phyloP scores from a whole-genome alignment of 2,329 filamentous ascomycete genomes.

The Colletotrichum musicola region DNA sequence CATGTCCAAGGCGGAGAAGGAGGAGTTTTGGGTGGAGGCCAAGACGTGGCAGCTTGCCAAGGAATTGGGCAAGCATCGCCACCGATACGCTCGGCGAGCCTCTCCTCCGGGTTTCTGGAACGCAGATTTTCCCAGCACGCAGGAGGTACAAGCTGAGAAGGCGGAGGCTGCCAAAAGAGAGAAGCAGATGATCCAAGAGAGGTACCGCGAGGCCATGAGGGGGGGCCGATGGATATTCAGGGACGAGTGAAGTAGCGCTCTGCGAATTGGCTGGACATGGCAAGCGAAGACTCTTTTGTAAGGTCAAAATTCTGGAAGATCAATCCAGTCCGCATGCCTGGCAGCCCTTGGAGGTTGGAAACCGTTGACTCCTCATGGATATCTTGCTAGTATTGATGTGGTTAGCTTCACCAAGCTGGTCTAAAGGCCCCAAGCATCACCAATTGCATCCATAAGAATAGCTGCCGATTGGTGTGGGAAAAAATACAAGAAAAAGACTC shows the following conservation, averaged over 20 bases:
- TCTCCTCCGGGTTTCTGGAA: conserved; percentile 94
- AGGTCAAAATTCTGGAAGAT: too few relatives aligned
- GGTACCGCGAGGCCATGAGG: conserved; percentile 85
- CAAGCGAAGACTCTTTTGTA: too few relatives aligned
- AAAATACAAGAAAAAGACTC: too few relatives aligned
- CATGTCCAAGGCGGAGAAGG: conserved; percentile 72
- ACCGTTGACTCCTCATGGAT: too few relatives aligned
- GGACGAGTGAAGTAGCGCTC: conserved; percentile 71
- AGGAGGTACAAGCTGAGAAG: conserved; percentile 78
- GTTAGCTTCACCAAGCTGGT: background rate
- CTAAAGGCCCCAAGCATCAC: background rate
- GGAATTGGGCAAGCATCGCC: conserved; percentile 80
- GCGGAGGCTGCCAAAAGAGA: conserved; percentile 74
- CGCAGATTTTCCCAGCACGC: conserved; percentile 88
- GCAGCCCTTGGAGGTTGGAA: too few relatives aligned
- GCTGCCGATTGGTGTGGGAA: conserved; percentile 1
- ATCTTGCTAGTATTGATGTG: background rate
- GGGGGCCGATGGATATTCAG: conserved; percentile 84
- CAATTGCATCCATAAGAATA: background rate
- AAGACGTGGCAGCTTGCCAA: conserved; percentile 80
- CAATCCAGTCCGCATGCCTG: too few relatives aligned
- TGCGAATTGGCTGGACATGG: background rate
- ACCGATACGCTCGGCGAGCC: conserved; percentile 76
- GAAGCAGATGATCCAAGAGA: conserved; percentile 74
- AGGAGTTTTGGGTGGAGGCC: conserved; percentile 79